These are phyloP conservation scores for Filosporella fistucella DNA, from an alignment of 495 filamentous ascomycete genomes.

Conservation along the genomic window DNA sequence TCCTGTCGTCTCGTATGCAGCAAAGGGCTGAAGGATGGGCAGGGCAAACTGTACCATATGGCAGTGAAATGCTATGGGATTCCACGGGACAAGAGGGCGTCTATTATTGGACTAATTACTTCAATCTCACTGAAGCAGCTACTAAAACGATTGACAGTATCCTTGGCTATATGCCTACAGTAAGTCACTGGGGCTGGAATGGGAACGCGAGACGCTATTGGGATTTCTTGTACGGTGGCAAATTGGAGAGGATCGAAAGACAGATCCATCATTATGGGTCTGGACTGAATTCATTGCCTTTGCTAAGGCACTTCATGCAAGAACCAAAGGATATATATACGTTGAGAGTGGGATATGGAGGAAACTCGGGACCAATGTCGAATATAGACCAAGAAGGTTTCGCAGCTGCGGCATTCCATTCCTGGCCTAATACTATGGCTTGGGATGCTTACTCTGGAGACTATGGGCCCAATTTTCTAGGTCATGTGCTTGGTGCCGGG, in stretches of 20 bases:
- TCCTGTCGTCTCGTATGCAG: slow-evolving; percentile 35
- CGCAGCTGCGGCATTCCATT: slow-evolving; percentile 45
- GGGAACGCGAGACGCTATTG: slow-evolving; percentile 50
- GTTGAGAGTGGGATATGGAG: slow-evolving; percentile 44
- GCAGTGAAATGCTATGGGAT: slow-evolving; percentile 54
- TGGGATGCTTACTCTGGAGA: slow-evolving; percentile 50
- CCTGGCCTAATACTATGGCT: slow-evolving; percentile 42
- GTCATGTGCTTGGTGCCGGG: slow-evolving; percentile 36
- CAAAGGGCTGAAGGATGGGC: slow-evolving; percentile 39
- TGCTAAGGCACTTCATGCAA: slow-evolving; percentile 39
- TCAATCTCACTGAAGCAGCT: slow-evolving; percentile 33
- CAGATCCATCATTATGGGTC: slow-evolving; percentile 56
- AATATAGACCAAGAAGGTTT: slow-evolving; percentile 47
- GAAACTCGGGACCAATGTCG: slow-evolving; percentile 40
- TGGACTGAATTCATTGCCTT: slow-evolving; percentile 43
- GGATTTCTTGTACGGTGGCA: slow-evolving; percentile 44
- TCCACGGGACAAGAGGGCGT: slow-evolving; percentile 52
- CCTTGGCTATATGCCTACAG: slow-evolving; percentile 44
- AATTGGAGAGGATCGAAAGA: slow-evolving; percentile 44
- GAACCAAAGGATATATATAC: slow-evolving; percentile 30
- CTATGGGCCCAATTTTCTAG: slow-evolving; percentile 46
- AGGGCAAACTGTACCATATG: slow-evolving; percentile 38
- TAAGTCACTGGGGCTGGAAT: slow-evolving; percentile 53
- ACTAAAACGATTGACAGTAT: slow-evolving; percentile 45
- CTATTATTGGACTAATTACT: slow-evolving; percentile 48